Base-by-base conservation (phyloP, 306 rosid species). In the Chamaecrista fasciculata region DNA sequence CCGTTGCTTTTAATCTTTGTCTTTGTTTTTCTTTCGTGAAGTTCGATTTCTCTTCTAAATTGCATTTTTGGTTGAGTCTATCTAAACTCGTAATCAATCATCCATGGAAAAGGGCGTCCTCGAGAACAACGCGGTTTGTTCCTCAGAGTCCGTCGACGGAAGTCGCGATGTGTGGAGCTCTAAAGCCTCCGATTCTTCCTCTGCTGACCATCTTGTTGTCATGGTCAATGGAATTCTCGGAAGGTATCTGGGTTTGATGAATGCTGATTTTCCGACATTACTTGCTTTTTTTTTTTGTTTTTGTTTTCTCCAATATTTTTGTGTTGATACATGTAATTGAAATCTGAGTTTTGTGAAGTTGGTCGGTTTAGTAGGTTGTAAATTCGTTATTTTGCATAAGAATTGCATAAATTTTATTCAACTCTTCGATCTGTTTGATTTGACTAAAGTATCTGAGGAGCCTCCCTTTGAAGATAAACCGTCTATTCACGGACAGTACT, bases 221-320 rank as follows among this genome's bases (percentile, higher is more conserved):
- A 85, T 89, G 99, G 96, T 89, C 59, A 82, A 95, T 77, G 99
- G 99, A 81, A 89, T 95, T 67, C 78, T 95, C 24, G 99, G 99
- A 74, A 89, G 91, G 97, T 94, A 19, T 67, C 19, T 67, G 1
- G 53, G 51, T 56, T 62, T 60, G 16, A 37, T 46, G 8, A 64
- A 23, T 80, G 63, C 18, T 74, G 55, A 10, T 49, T 15, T 43
- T 26, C 11, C 8, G 1, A 39, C 9, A 14, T 19, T 43, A 3
- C 16, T 19, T 9, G 25, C 5, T 51, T 66, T n/a, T n/a, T n/a
- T n/a, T n/a, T n/a, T n/a, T n/a, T n/a, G n/a, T n/a, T n/a, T n/a
- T 57, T 20, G 59, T 50, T 74, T 28, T 52, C 19, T 52, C 49
- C n/a, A 14, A 11, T 70, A 29, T 69, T 68, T 51, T 60, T 73